Evolutionary conservation across 805 yeast species (phyloP).

Genomic region (Saccharomycopsis sp.): DNA sequence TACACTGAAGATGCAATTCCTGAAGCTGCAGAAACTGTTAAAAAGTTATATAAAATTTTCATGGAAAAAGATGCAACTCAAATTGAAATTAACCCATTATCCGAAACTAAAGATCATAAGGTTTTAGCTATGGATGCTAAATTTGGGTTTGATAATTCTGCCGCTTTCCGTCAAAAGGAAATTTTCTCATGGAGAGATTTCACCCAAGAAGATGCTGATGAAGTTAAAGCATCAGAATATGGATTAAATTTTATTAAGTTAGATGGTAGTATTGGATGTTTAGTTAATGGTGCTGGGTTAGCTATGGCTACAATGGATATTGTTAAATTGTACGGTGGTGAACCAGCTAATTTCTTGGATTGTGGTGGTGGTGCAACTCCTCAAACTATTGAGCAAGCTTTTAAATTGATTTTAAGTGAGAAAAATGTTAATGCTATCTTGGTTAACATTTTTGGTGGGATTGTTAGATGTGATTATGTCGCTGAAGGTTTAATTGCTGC

Average conservation of each 20-base stretch:
- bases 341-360: constrained; percentile 98
- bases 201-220: constrained; percentile 97
- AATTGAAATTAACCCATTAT: constrained; percentile 96
- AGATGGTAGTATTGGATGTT: constrained; percentile 97
- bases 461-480: constrained; percentile 97
- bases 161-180: constrained; percentile 89
- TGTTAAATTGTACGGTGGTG: constrained; percentile 96
- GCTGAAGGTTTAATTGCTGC: constrained; percentile 97
- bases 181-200: constrained; percentile 95
- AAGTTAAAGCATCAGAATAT: constrained; percentile 82
- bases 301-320: constrained; percentile 99
- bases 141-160: constrained; percentile 96
- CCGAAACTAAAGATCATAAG: constrained; percentile 84
- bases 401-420: constrained; percentile 87
- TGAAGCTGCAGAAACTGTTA: constrained; percentile 82
- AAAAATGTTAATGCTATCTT: constrained; percentile 87
- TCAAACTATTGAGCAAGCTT: constrained; percentile 94
- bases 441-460: constrained; percentile 98
- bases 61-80: constrained; percentile 92
- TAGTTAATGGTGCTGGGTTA: constrained; percentile 99
- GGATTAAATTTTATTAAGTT: constrained; percentile 95
- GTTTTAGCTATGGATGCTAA: constrained; percentile 99
- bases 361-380: constrained; percentile 99
- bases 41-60: constrained; percentile 84
- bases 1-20: constrained; percentile 70